Percentiles rank a stretch among this genome's conserved stretches.
These are phyloP conservation scores for Mycena galericulata DNA, from an alignment of 768 basidiomycete genomes.

Conservation along the genomic window DNA sequence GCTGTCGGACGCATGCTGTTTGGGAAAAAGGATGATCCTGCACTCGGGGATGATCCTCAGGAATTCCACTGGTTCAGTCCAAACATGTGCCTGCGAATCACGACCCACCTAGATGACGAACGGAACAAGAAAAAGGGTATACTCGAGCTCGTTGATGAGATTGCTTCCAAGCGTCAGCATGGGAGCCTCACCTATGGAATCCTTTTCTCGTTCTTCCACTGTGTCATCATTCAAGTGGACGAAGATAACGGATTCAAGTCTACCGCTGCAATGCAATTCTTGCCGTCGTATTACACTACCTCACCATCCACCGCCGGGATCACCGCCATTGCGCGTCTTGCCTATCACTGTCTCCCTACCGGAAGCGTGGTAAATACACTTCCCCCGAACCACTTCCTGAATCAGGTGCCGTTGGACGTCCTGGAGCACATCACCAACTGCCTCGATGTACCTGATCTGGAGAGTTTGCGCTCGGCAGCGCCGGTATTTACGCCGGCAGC, in stretches of 20 bases:
- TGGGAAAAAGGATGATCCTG: neutral
- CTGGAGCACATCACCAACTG: neutral
- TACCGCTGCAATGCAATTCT: conserved; percentile 36
- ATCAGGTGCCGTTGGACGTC: conserved; percentile 13
- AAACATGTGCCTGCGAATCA: conserved; percentile 27
- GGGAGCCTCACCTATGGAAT: conserved; percentile 20
- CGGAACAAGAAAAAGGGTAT: conserved; percentile 20
- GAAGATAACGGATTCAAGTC: conserved; percentile 9
- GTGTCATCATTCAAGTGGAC: conserved; percentile 33
- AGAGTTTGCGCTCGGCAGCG: neutral
- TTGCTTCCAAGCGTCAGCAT: neutral
- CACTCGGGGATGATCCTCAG: neutral
- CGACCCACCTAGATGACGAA: conserved; percentile 39
- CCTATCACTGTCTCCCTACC: neutral
- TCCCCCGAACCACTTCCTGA: conserved; percentile 13
- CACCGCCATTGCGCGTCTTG: conserved; percentile 28
- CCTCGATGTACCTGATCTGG: neutral
- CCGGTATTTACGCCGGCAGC: conserved; percentile 4
- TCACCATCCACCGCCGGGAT: conserved; percentile 34
- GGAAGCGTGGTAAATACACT: neutral
- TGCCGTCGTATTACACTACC: conserved; percentile 30
- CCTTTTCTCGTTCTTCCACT: conserved; percentile 38
- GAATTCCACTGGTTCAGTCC: conserved; percentile 10
- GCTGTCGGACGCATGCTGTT: conserved; percentile 14
- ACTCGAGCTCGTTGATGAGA: conserved; percentile 22